A percentile compares a stretch with the other conserved stretches of the same genome.
These are phyloP conservation scores for Malassezia yamatoensis DNA, from an alignment of 1,284 basidiomycete genomes.

Conservation along the genomic window DNA sequence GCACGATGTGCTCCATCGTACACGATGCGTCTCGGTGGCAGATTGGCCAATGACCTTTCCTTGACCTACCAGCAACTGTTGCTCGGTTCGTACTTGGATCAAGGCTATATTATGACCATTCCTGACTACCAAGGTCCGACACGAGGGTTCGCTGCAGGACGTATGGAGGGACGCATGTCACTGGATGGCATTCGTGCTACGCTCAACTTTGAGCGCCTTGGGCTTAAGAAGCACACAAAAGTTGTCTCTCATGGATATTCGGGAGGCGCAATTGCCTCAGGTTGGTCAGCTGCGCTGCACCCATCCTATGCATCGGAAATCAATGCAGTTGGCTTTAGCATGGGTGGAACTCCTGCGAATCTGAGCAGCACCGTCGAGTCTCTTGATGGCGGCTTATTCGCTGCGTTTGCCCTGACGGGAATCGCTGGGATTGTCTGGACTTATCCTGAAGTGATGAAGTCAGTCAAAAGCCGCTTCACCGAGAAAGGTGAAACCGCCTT, in stretches of 20 bases:
- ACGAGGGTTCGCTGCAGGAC: slow-evolving; percentile 31
- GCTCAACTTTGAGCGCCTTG: slow-evolving; percentile 22
- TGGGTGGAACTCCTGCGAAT: slow-evolving; percentile 30
- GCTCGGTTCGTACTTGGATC: neutral
- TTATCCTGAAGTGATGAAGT: slow-evolving; percentile 24
- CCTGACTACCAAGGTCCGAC: slow-evolving; percentile 37
- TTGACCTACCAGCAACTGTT: neutral
- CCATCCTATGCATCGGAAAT: slow-evolving; percentile 28
- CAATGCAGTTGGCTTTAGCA: slow-evolving; percentile 21
- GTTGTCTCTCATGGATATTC: slow-evolving; percentile 33
- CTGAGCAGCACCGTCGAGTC: slow-evolving; percentile 14
- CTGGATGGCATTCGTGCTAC: slow-evolving; percentile 33
- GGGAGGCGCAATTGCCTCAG: slow-evolving; percentile 34
- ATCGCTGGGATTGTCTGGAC: slow-evolving; percentile 22
- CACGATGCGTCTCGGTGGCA: slow-evolving; percentile 17
- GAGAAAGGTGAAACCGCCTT: neutral
- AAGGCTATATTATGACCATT: slow-evolving; percentile 26
- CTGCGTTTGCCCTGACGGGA: slow-evolving; percentile 31
- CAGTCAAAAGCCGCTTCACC: neutral
- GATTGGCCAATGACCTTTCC: slow-evolving; percentile 13
- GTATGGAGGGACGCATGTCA: slow-evolving; percentile 24
- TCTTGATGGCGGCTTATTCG: slow-evolving; percentile 11
- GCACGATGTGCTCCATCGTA: slow-evolving; percentile 28
- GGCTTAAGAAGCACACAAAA: slow-evolving; percentile 18
- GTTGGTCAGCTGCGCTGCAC: slow-evolving; percentile 30